A percentile compares a stretch with the other conserved stretches of the same genome.
Evolutionary conservation across 2,329 filamentous ascomycete species (phyloP).

Genomic region (Camillea tinctor): DNA sequence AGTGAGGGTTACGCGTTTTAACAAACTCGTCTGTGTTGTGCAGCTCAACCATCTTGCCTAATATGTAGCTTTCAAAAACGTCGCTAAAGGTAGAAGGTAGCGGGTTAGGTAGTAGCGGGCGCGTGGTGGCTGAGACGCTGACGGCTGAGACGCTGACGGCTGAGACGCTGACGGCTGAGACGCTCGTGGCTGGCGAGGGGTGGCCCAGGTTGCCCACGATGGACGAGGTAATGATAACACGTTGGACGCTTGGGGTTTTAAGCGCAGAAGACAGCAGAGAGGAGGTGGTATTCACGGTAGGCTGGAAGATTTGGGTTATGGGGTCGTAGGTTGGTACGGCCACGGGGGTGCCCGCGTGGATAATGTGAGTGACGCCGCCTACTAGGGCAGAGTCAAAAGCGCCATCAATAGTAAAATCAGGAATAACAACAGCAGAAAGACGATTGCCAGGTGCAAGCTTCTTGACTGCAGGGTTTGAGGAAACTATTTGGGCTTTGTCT

Average conservation of each 20-base stretch:
- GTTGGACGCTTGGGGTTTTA: slow-evolving; percentile 18
- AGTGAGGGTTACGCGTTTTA: slow-evolving; percentile 20
- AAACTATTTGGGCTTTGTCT: slow-evolving; percentile 22
- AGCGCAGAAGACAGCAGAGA: slow-evolving; percentile 22
- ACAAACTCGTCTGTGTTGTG: slow-evolving; percentile 23
- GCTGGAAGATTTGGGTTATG: slow-evolving; percentile 21
- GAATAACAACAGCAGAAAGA: slow-evolving; percentile 22
- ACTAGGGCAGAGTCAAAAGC: slow-evolving; percentile 25
- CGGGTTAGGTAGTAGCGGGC: slow-evolving; percentile 18
- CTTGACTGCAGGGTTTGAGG: slow-evolving; percentile 24
- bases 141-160: no score
- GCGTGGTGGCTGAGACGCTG: slow-evolving; percentile 17
- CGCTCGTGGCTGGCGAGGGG: slow-evolving; percentile 5
- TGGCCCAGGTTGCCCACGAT: slow-evolving; percentile 21
- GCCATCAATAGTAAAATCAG: slow-evolving; percentile 23
- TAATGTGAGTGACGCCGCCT: slow-evolving; percentile 26
- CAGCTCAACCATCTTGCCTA: slow-evolving; percentile 22
- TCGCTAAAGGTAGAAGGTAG: slow-evolving; percentile 14
- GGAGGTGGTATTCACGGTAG: slow-evolving; percentile 17
- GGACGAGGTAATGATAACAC: slow-evolving; percentile 29
- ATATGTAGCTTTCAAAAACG: slow-evolving; percentile 20
- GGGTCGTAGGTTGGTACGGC: slow-evolving; percentile 17
- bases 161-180: no score
- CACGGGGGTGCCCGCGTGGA: slow-evolving; percentile 26
- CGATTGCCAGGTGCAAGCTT: slow-evolving; percentile 12